Percentiles rank a stretch among this genome's conserved stretches.
phyloP scores from a whole-genome alignment of 345 rosid species.

The Eucalyptus decipiens region DNA sequence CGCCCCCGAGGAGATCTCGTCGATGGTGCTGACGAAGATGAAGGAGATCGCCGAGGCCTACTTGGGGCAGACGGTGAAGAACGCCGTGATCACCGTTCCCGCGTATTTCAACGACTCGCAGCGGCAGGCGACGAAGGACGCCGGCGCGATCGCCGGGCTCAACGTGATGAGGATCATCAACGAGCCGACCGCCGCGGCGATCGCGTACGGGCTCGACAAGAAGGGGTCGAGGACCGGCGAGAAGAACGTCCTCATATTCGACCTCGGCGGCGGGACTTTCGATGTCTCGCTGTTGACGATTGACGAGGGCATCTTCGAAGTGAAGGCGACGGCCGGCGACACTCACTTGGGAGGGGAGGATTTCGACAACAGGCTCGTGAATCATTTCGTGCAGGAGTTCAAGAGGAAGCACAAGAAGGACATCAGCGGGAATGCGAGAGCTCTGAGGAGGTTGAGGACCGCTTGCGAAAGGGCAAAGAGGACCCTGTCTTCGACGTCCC shows the following conservation, averaged over 20 bases:
- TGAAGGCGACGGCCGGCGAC: constrained; percentile 16
- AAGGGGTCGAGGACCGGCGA: not conserved
- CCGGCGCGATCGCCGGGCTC: not conserved
- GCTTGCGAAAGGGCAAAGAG: constrained; percentile 9
- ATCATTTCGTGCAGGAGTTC: constrained; percentile 8
- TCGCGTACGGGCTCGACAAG: constrained; percentile 10
- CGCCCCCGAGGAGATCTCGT: constrained; percentile 3
- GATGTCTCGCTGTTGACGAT: constrained; percentile 7
- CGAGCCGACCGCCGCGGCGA: constrained; percentile 11
- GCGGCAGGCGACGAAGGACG: constrained; percentile 9
- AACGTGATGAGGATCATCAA: constrained; percentile 7
- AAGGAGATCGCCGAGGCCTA: constrained; percentile 5
- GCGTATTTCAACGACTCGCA: constrained; percentile 12
- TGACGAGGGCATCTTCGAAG: constrained; percentile 13
- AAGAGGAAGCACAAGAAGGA: constrained; percentile 8
- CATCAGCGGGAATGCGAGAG: constrained; percentile 3
- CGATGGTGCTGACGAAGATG: constrained; percentile 7
- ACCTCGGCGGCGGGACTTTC: constrained; percentile 10
- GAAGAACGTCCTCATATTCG: constrained; percentile 3
- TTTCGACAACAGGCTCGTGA: constrained; percentile 5
- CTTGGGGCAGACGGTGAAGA: not conserved
- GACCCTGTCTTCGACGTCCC: constrained; percentile 2
- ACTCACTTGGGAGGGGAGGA: constrained; percentile 10
- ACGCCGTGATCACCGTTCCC: constrained; percentile 8
- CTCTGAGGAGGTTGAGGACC: constrained; percentile 3